phyloP scores from a whole-genome alignment of 2,329 filamentous ascomycete genomes.

The Colletotrichum liaoningense region DNA sequence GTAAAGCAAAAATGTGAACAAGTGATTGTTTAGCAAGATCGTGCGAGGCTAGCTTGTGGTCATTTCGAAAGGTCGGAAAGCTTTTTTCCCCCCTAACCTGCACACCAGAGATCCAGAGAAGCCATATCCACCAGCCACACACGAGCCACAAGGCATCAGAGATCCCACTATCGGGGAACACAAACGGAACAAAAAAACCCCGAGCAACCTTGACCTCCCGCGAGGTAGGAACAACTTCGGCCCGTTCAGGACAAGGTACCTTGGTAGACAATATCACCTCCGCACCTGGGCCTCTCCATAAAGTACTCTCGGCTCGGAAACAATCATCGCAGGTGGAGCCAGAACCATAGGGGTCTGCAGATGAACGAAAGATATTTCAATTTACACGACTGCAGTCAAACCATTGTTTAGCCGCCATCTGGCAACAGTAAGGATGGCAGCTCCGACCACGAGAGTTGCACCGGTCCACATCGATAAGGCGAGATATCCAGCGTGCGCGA shows the following conservation, averaged over 20 bases:
- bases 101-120: neutral
- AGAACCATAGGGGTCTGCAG: no score
- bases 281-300: no score
- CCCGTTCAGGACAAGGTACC: no score
- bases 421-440: slow-evolving; percentile 40
- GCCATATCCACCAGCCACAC: neutral
- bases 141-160: neutral
- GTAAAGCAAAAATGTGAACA: neutral
- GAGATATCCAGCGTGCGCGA: slow-evolving; percentile 51
- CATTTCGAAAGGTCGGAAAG: neutral
- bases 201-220: no score
- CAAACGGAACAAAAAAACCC: no score
- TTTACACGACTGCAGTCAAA: neutral
- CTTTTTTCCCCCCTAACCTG: neutral
- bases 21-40: neutral
- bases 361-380: no score
- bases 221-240: no score
- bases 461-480: slow-evolving; percentile 51
- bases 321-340: no score
- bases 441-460: slow-evolving; percentile 47
- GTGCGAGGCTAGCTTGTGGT: neutral
- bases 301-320: no score
- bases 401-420: neutral
- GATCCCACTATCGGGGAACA: no score
- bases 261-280: no score